Evolutionary conservation across 108 stramenopile species (phyloP).

Genomic region (Pseudonitzschia multiseries): DNA sequence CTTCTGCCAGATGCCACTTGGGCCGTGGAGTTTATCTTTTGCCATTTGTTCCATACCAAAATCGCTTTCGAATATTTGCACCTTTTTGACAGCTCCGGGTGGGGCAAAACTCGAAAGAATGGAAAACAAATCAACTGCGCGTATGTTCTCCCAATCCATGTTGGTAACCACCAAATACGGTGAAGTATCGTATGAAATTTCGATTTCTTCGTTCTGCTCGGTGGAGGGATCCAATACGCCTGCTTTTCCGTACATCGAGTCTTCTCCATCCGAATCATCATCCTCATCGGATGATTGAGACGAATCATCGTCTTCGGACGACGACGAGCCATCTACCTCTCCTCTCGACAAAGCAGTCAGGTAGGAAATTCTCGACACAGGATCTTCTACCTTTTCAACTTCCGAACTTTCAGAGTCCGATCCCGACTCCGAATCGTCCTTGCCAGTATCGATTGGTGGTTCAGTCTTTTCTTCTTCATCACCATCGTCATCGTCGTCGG

Average conservation of each 20-base stretch:
- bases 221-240: conserved; percentile 75
- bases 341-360: conserved; percentile 92
- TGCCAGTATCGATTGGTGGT: background rate
- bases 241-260: conserved; percentile 58
- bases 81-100: conserved; percentile 67
- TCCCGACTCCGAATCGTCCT: conserved; percentile 9
- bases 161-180: conserved; percentile 81
- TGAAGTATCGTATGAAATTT: conserved; percentile 57
- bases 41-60: conserved; percentile 89
- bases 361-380: conserved; percentile 88
- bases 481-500: conserved; percentile 21
- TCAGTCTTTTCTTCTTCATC: conserved; percentile 14
- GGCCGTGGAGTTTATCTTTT: conserved; percentile 81
- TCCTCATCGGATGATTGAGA: conserved; percentile 52
- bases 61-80: conserved; percentile 86
- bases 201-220: conserved; percentile 44
- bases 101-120: conserved; percentile 87
- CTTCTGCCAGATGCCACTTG: conserved; percentile 73
- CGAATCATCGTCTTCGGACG: conserved; percentile 46
- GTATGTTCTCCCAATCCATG: conserved; percentile 90
- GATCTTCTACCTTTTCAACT: conserved; percentile 44
- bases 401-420: conserved; percentile 13
- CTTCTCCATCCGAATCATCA: conserved; percentile 47
- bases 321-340: conserved; percentile 74
- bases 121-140: conserved; percentile 87